Evolutionary conservation across 495 filamentous ascomycete species (phyloP).

Genomic region (Penicillium simplicissimum): DNA sequence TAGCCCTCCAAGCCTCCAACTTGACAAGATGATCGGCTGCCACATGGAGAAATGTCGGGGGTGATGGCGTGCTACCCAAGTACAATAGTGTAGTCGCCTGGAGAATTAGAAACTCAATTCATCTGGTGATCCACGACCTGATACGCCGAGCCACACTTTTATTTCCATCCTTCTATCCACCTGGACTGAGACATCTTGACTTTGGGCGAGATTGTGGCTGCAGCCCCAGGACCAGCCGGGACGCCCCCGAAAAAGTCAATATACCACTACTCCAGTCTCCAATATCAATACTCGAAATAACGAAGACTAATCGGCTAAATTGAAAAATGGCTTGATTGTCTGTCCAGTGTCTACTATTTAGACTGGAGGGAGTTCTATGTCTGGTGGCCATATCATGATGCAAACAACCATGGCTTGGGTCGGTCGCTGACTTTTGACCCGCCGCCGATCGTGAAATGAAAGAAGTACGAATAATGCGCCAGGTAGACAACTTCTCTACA

Average conservation of each 20-base stretch:
- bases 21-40: slow-evolving; percentile 11
- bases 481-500: no score
- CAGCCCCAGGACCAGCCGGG: slow-evolving; percentile 7
- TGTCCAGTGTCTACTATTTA: no score
- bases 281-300: no score
- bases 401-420: neutral
- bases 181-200: neutral
- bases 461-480: no score
- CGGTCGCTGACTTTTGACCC: slow-evolving; percentile 6
- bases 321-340: neutral
- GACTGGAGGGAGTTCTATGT: neutral
- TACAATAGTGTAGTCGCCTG: neutral
- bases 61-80: neutral
- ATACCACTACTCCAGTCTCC: no score
- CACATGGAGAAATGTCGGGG: slow-evolving; percentile 23
- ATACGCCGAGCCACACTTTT: slow-evolving; percentile 22
- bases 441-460: neutral
- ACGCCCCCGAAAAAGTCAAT: neutral
- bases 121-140: neutral
- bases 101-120: neutral
- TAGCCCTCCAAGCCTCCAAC: neutral
- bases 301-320: no score
- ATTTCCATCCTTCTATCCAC: neutral
- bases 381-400: neutral
- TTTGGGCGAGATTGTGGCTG: slow-evolving; percentile 6